Evolutionary conservation across 176 grass and related monocot genomes (phyloP).

Genomic region (Tillandsia leiboldiana): DNA sequence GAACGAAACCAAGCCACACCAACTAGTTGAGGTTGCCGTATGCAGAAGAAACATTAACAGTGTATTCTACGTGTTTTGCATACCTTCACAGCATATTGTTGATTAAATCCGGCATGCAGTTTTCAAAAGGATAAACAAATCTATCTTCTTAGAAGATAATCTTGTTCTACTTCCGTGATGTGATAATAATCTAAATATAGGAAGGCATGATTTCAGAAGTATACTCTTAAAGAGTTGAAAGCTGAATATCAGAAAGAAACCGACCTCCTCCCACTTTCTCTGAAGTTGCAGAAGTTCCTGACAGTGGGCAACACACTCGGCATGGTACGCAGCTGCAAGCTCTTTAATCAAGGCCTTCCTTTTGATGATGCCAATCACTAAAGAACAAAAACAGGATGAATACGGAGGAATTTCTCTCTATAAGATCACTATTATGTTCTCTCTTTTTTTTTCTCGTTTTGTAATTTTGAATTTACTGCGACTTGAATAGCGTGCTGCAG

Average conservation of each 20-base stretch:
- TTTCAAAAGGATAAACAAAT: too few species aligned
- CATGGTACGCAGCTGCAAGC: conserved; percentile 58
- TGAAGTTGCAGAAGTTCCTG: conserved; percentile 71
- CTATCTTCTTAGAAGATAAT: too few species aligned
- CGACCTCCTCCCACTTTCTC: conserved; percentile 67
- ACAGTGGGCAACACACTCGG: conserved; percentile 46
- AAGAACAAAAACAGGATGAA: conserved; percentile 12
- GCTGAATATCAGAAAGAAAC: not conserved
- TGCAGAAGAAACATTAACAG: too few species aligned
- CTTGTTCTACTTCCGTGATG: not conserved
- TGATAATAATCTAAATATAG: not conserved
- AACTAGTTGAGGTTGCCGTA: too few species aligned
- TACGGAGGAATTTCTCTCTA: not conserved
- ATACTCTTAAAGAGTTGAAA: not conserved
- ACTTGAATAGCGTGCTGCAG: not conserved
- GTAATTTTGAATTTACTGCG: too few species aligned
- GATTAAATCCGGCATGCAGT: too few species aligned
- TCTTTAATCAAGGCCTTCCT: conserved; percentile 85
- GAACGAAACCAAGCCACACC: too few species aligned
- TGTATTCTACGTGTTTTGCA: too few species aligned
- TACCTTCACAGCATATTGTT: too few species aligned
- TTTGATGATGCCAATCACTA: conserved; percentile 91
- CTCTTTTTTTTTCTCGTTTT: not conserved
- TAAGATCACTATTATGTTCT: not conserved
- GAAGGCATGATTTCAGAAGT: not conserved